Evolutionary conservation across 202 grass and related monocot species (phyloP), one percentile per base, ranked within the genome.

Genomic region (Elaeis oleifera): DNA sequence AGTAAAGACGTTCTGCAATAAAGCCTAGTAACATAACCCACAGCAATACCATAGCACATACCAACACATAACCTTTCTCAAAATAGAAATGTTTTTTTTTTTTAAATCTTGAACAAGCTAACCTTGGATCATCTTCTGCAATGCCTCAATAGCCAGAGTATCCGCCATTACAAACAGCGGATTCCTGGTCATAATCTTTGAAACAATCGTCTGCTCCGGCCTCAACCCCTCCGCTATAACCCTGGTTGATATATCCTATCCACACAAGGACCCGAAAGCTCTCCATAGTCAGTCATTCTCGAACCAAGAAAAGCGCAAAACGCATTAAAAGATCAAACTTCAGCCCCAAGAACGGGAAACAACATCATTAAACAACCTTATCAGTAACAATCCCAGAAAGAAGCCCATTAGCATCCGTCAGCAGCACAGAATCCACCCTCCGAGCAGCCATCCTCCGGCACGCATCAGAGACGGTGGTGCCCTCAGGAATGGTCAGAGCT

Each of bases 51-150:
- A 13, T 14, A 13, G 36, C 7, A 11, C 36, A 44, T 44, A 44
- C 36, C 36, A 11, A 44, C 13, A 44, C 1, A 44, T 44, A 44
- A 13, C 0, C 1, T 13, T 44, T 44, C 2, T 44, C 36, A 1
- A 44, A 44, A 44, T 3, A 44, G 6, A 44, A 44, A 44, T 44
- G 14, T 14, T 44, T 11, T 44, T 36, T 44, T 11, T 2, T 11
- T n/a, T n/a, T n/a, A 44, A 44, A 44, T 44, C 36, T 13, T 44
- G 36, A 44, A 44, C 36, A 9, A 13, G 13, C 7, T 61, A 70
- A 99, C 94, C 85, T 89, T 89, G 88, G 59, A 99, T 82, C 94
- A 99, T 99, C 77, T 92, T 99, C 61, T 99, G 94, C 71, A 99
- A 71, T 52, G 94, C 94, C 50, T 99, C 94, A 70, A 86, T 99